Conservation (phyloP, 2,329 filamentous ascomycete species). For the Stemphylium vesicarium region DNA sequence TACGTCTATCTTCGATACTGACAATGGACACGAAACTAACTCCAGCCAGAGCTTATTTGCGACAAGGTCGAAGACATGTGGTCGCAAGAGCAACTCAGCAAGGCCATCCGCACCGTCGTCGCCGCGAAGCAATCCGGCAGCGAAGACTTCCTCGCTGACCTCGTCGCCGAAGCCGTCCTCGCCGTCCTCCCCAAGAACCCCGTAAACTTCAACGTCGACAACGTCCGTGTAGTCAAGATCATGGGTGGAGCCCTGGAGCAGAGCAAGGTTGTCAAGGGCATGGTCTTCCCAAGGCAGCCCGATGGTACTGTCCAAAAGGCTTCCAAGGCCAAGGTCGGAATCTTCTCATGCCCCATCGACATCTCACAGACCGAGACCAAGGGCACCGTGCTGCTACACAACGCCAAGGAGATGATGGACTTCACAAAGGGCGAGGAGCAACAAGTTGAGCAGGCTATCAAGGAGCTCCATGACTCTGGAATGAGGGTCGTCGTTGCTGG, state of each 20-base stretch:
- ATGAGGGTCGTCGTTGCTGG: constrained; percentile 91
- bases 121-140: constrained; percentile 95
- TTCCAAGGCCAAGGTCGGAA: constrained; percentile 90
- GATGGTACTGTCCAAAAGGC: constrained; percentile 89
- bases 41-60: constrained; percentile 72
- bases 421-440: constrained; percentile 97
- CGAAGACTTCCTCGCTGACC: constrained; percentile 83
- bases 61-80: constrained; percentile 88
- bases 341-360: constrained; percentile 96
- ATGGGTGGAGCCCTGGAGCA: constrained; percentile 97
- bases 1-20: constrained; percentile 39
- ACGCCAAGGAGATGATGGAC: constrained; percentile 97
- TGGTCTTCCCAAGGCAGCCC: constrained; percentile 98
- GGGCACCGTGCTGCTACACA: constrained; percentile 94
- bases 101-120: constrained; percentile 93
- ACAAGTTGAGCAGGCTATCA: constrained; percentile 88
- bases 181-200: constrained; percentile 96
- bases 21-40: constrained; percentile 19
- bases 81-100: constrained; percentile 83
- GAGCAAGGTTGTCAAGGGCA: constrained; percentile 92
- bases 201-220: constrained; percentile 96
- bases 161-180: constrained; percentile 84
- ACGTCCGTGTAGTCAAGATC: constrained; percentile 98
- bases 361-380: constrained; percentile 97
- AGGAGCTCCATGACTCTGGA: constrained; percentile 94